Base-by-base conservation (phyloP, 2,329 filamentous ascomycete species). In the Scytalidium sp. region DNA sequence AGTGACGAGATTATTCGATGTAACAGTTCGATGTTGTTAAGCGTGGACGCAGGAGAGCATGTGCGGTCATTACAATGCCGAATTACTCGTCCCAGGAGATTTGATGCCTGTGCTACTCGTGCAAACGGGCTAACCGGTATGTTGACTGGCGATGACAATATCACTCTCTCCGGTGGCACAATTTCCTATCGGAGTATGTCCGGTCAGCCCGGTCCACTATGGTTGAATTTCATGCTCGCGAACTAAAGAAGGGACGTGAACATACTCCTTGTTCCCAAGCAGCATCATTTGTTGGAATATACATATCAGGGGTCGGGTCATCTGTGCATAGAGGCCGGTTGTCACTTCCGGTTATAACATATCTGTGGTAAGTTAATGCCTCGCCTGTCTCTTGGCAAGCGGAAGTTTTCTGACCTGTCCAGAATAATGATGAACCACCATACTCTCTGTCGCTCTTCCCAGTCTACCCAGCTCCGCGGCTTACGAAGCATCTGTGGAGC, bases 381-480 rank as follows among this genome's bases (percentile, higher is more conserved):
- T 29, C 25, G 13, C 13, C 25, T 29, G 25, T 29, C 7, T n/a
- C 8, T 29, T 29, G 25, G 21, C 11, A 4, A 19, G 13, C n/a
- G 27, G 36, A 3, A 41, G 3, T 25, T 23, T 10, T 42, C 55
- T 20, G 60, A 67, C 41, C 69, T 64, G 50, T 76, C 74, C 3
- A 76, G 60, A 22, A 75, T 62, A 46, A 74, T 67, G 3, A 74
- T 64, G 9, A 62, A 67, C 74, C 74, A 76, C 72, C 71, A 76
- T 1, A 70, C 64, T 32, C 74, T 55, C 17, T 70, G 64, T 17
- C 70, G 59, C 51, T 75, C 71, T 55, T 76, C 74, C 7, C 62
- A 52, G 47, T 75, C 71, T 1, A 70, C 68, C 73, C 72, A 75
- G 1, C n/a, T 29, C 45, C 23, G 49, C 50, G 25, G 25, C 25